These are phyloP conservation scores for Phialophora macrospora DNA, from an alignment of 2,329 filamentous ascomycete genomes.

Conservation along the genomic window DNA sequence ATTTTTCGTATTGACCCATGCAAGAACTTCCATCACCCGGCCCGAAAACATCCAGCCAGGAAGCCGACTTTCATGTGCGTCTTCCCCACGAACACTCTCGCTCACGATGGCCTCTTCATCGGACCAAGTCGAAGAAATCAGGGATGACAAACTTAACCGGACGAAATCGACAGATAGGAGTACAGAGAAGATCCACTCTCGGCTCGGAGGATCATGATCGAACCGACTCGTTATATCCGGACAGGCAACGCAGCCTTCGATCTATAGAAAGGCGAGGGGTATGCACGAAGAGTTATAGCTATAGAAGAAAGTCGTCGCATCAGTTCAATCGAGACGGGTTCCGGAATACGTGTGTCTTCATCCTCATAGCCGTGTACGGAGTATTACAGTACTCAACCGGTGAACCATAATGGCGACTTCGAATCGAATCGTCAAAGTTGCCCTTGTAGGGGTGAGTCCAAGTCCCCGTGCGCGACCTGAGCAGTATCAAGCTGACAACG, in stretches of 20 bases:
- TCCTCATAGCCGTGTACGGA: too few species aligned
- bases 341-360: too few species aligned
- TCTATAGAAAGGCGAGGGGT: neutral
- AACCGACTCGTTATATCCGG: slow-evolving; percentile 2
- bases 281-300: neutral
- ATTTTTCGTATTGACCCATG: neutral
- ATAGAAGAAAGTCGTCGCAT: too few species aligned
- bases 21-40: neutral
- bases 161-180: neutral
- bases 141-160: neutral
- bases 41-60: neutral
- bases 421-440: neutral
- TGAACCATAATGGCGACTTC: neutral
- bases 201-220: neutral
- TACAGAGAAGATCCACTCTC: neutral
- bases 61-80: neutral
- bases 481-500: too few species aligned
- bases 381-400: neutral
- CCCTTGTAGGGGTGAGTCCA: slow-evolving; percentile 1
- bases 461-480: too few species aligned
- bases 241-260: neutral
- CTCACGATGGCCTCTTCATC: neutral
- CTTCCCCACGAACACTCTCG: neutral
- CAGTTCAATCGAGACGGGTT: too few species aligned
- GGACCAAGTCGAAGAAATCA: neutral